Percentiles rank a stretch among this genome's conserved stretches.
Conservation (phyloP, 2,329 filamentous ascomycete species). For the Hymenoscyphus scutula region DNA sequence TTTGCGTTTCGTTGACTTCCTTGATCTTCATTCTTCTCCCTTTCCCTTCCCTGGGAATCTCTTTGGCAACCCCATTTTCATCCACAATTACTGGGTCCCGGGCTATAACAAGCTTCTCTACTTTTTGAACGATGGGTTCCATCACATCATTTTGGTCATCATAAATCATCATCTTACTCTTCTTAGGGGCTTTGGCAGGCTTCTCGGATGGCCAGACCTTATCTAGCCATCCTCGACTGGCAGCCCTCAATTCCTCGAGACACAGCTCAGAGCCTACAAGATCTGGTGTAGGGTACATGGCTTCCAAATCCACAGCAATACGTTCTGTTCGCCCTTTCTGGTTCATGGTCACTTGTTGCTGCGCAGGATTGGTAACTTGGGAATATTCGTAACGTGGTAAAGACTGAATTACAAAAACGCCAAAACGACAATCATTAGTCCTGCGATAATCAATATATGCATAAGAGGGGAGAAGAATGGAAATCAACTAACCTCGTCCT, state of each 20-base stretch:
- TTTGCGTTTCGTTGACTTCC: slow-evolving; percentile 89
- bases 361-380: slow-evolving; percentile 65
- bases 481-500: slow-evolving; percentile 79
- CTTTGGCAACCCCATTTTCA: slow-evolving; percentile 56
- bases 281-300: slow-evolving; percentile 76
- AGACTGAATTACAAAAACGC: slow-evolving; percentile 58
- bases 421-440: slow-evolving; percentile 76
- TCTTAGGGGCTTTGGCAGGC: background rate
- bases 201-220: slow-evolving; percentile 49
- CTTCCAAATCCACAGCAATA: slow-evolving; percentile 82
- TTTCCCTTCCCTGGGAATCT: slow-evolving; percentile 46
- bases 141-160: slow-evolving; percentile 19
- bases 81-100: slow-evolving; percentile 47
- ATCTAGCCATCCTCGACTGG: slow-evolving; percentile 67
- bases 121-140: slow-evolving; percentile 26
- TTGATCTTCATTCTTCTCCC: slow-evolving; percentile 74
- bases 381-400: slow-evolving; percentile 50
- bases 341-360: slow-evolving; percentile 79
- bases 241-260: slow-evolving; percentile 88
- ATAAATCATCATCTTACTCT: slow-evolving; percentile 5
- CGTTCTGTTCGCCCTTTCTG: slow-evolving; percentile 79
- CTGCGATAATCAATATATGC: slow-evolving; percentile 86
- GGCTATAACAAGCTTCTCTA: slow-evolving; percentile 38
- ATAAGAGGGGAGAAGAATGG: slow-evolving; percentile 35
- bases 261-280: slow-evolving; percentile 73